phyloP scores from a whole-genome alignment of 257 asterid genomes.

The Nicotiana sylvestris region DNA sequence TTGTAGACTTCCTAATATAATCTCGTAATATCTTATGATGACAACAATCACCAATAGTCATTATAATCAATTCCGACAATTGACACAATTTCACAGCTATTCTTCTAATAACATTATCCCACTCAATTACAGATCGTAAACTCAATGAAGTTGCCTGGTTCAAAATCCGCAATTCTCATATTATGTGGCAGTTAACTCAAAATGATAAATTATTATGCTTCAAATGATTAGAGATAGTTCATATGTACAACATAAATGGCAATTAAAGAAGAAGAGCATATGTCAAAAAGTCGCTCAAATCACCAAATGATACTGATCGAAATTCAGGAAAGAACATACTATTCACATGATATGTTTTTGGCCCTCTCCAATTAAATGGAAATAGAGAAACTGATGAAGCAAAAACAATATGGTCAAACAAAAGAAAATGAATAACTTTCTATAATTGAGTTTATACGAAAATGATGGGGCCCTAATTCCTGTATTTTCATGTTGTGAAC shows the following conservation, averaged over 20 bases:
- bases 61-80: too few relatives aligned
- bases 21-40: too few relatives aligned
- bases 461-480: not conserved
- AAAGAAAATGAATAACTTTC: not conserved
- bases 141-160: too few relatives aligned
- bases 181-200: too few relatives aligned
- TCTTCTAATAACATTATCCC: too few relatives aligned
- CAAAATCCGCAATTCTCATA: too few relatives aligned
- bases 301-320: not conserved
- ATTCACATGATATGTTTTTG: constrained; percentile 4
- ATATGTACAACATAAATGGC: not conserved
- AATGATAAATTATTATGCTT: too few relatives aligned
- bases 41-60: too few relatives aligned
- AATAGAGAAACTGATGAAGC: not conserved
- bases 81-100: too few relatives aligned
- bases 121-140: too few relatives aligned
- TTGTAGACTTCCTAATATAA: too few relatives aligned
- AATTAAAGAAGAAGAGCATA: not conserved
- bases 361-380: not conserved
- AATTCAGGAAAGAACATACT: not conserved
- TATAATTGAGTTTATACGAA: constrained; percentile 1
- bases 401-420: constrained; percentile 6
- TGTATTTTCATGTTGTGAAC: not conserved
- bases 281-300: not conserved
- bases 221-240: too few relatives aligned